phyloP scores from a whole-genome alignment of 768 basidiomycete species.

The Tricholoma flavovirens region DNA sequence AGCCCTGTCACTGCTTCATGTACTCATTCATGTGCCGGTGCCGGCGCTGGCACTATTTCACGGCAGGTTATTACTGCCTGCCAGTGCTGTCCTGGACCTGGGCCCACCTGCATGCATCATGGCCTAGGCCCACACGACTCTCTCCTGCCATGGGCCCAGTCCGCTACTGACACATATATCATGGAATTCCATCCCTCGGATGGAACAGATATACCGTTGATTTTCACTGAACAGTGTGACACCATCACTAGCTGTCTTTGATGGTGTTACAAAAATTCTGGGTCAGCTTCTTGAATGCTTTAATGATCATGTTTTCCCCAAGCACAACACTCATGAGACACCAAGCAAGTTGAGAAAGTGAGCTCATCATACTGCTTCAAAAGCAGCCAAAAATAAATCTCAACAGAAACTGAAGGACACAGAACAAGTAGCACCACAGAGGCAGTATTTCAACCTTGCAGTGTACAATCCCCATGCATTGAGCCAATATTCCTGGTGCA shows the following conservation, averaged over 20 bases:
- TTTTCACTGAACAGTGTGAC: too few relatives aligned
- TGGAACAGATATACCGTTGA: too few relatives aligned
- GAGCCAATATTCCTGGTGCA: conserved; percentile 19
- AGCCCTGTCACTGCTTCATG: too few relatives aligned
- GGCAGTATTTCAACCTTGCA: conserved; percentile 7
- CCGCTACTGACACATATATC: too few relatives aligned
- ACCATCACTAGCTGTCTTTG: conserved; percentile 3
- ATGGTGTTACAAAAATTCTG: conserved; percentile 5
- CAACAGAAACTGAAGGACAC: background rate
- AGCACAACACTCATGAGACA: conserved; percentile 6
- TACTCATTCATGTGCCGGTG: too few relatives aligned
- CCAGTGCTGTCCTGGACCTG: too few relatives aligned
- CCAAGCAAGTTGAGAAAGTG: conserved; percentile 7
- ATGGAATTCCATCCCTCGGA: too few relatives aligned
- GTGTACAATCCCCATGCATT: conserved; percentile 28
- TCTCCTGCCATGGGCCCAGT: too few relatives aligned
- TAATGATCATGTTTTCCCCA: conserved; percentile 5
- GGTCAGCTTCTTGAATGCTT: conserved; percentile 9
- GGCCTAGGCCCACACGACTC: too few relatives aligned
- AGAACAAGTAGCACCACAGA: background rate
- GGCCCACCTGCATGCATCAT: too few relatives aligned
- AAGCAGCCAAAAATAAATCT: background rate
- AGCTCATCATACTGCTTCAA: conserved; percentile 1
- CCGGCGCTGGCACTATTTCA: too few relatives aligned
- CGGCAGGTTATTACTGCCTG: too few relatives aligned